Percentiles rank a stretch among this genome's conserved stretches.
These are phyloP conservation scores for Chlamydomonas reinhardtii DNA, from an alignment of 163 green algal species.

Conservation along the genomic window DNA sequence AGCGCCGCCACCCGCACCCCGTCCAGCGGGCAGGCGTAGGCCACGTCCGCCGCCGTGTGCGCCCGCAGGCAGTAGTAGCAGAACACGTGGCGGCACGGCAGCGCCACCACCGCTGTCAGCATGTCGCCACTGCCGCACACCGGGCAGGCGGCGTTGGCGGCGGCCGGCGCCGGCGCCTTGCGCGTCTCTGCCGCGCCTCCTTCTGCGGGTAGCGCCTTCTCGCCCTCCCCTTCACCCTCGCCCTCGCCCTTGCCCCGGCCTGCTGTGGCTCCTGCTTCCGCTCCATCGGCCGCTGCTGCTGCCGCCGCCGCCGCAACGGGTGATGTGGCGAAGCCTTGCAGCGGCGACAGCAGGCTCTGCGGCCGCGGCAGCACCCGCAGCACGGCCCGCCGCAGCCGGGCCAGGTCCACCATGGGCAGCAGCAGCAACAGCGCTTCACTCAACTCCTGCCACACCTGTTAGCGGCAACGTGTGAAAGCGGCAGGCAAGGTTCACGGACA, in stretches of 20 bases:
- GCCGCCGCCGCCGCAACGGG: too few relatives aligned
- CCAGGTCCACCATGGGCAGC: conserved; percentile 84
- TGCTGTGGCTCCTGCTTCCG: background rate
- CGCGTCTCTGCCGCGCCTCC: conserved; percentile 37
- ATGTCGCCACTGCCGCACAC: conserved; percentile 75
- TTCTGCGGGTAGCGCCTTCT: background rate
- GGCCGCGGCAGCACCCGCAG: conserved; percentile 65
- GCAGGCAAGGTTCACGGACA: too few relatives aligned
- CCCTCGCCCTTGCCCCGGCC: background rate
- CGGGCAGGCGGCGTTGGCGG: conserved; percentile 46
- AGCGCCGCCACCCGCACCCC: conserved; percentile 69
- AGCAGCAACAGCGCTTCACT: conserved; percentile 89
- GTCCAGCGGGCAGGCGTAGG: conserved; percentile 76
- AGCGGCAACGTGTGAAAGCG: conserved; percentile 53
- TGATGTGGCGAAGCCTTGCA: background rate
- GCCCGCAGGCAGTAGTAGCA: conserved; percentile 94
- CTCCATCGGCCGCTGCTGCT: background rate
- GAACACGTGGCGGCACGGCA: conserved; percentile 88
- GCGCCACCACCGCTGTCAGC: conserved; percentile 73
- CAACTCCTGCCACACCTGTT: conserved; percentile 87
- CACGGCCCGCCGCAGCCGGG: conserved; percentile 53
- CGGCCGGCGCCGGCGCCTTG: background rate
- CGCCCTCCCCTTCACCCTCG: background rate
- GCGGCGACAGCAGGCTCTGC: background rate
- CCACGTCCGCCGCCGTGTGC: conserved; percentile 65